Conservation (phyloP, 2,329 filamentous ascomycete species). For the Neofusicoccum ribis region DNA sequence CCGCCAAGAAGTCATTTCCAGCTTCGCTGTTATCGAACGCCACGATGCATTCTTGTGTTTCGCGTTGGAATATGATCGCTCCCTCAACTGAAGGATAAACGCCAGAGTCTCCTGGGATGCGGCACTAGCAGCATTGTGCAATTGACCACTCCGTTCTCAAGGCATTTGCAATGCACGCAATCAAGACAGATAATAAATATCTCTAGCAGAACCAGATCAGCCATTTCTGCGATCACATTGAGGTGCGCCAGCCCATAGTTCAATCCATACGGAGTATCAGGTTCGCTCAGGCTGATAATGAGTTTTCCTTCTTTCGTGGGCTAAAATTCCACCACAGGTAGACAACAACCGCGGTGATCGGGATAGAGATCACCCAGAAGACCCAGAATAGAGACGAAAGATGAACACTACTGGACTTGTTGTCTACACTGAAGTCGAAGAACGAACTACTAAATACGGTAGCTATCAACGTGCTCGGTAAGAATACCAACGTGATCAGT, state of each 20-base stretch:
- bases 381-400: slow-evolving; percentile 35
- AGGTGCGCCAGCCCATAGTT: not conserved
- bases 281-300: not conserved
- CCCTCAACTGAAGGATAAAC: too few relatives aligned
- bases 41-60: not conserved
- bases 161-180: too few relatives aligned
- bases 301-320: not conserved
- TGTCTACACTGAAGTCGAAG: slow-evolving; percentile 26
- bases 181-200: too few relatives aligned
- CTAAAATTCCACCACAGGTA: slow-evolving; percentile 23
- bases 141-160: not conserved
- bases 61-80: not conserved
- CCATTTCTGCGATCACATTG: not conserved
- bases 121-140: too few relatives aligned
- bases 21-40: not conserved
- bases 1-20: too few relatives aligned
- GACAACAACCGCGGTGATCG: slow-evolving; percentile 27
- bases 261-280: not conserved
- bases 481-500: slow-evolving; percentile 45
- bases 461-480: slow-evolving; percentile 41
- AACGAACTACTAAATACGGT: slow-evolving; percentile 34
- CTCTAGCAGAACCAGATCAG: too few relatives aligned
- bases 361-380: slow-evolving; percentile 30
- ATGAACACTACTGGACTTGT: slow-evolving; percentile 25
- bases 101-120: too few relatives aligned